Conservation (phyloP, 1,284 basidiomycete genomes). For the Cerioporus squamosus region DNA sequence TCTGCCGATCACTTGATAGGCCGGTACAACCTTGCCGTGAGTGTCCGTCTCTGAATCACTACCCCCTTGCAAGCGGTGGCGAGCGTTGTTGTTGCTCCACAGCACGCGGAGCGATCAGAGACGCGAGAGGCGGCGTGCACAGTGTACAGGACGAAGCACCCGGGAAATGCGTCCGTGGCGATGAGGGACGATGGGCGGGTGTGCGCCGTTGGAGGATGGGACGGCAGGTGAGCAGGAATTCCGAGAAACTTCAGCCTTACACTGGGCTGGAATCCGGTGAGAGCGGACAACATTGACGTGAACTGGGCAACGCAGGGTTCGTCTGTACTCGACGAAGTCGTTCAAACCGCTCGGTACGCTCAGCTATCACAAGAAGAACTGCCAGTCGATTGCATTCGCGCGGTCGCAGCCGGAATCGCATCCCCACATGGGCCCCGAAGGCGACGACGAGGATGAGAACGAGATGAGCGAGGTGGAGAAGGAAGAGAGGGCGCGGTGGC, state of each 20-base stretch:
- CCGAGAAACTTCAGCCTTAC: background rate
- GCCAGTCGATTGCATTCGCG: slow-evolving; percentile 75
- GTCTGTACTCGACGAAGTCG: slow-evolving; percentile 76
- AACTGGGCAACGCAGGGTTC: slow-evolving; percentile 54
- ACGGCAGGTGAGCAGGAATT: slow-evolving; percentile 68
- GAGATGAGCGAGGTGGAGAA: slow-evolving; percentile 58
- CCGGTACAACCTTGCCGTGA: slow-evolving; percentile 65
- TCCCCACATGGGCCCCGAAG: slow-evolving; percentile 4
- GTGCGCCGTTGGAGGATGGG: slow-evolving; percentile 88
- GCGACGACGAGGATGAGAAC: slow-evolving; percentile 50
- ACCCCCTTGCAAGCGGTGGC: background rate
- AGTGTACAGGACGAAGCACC: slow-evolving; percentile 69
- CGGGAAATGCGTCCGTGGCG: slow-evolving; percentile 75
- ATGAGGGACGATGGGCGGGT: slow-evolving; percentile 79
- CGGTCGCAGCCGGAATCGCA: slow-evolving; percentile 25
- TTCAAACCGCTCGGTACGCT: slow-evolving; percentile 83
- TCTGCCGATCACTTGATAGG: slow-evolving; percentile 85
- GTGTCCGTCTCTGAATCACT: slow-evolving; percentile 16
- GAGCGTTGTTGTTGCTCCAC: background rate
- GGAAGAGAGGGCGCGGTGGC: slow-evolving; percentile 62
- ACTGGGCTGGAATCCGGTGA: background rate
- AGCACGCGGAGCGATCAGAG: slow-evolving; percentile 21
- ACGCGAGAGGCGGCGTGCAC: slow-evolving; percentile 28
- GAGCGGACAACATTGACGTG: background rate
- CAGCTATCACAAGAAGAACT: slow-evolving; percentile 75